Percentiles rank a stretch among this genome's conserved stretches.
These are phyloP conservation scores for Camellia granthamiana DNA, from an alignment of 148 eudicot genomes.

Conservation along the genomic window DNA sequence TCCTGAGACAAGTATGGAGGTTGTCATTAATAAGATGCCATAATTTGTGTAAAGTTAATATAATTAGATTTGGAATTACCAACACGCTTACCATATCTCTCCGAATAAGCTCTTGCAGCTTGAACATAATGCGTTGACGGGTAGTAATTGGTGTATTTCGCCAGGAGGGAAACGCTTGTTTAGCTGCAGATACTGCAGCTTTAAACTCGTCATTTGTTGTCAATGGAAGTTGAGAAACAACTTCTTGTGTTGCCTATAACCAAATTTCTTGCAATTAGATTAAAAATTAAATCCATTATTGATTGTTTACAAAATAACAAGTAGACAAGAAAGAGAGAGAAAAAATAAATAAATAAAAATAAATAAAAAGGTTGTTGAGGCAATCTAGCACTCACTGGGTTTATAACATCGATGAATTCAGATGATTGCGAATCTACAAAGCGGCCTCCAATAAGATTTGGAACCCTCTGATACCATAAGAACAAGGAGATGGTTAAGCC, in stretches of 20 bases:
- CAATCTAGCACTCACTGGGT: slow-evolving; percentile 61
- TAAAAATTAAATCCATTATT: neutral
- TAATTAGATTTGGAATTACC: neutral
- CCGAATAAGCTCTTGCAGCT: slow-evolving; percentile 87
- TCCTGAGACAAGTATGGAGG: slow-evolving; percentile 47
- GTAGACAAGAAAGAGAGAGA: neutral
- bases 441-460: slow-evolving; percentile 77
- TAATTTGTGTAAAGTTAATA: neutral
- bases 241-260: slow-evolving; percentile 86
- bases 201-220: slow-evolving; percentile 84
- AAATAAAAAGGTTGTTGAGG: neutral
- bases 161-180: slow-evolving; percentile 86
- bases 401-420: slow-evolving; percentile 70
- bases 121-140: slow-evolving; percentile 89
- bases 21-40: neutral
- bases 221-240: slow-evolving; percentile 86
- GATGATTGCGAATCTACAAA: slow-evolving; percentile 70
- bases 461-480: slow-evolving; percentile 60
- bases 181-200: slow-evolving; percentile 96
- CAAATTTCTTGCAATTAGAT: slow-evolving; percentile 4
- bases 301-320: neutral
- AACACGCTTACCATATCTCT: slow-evolving; percentile 68
- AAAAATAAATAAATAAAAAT: no score
- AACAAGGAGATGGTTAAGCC: neutral
- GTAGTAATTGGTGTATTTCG: slow-evolving; percentile 83